Base-by-base conservation (phyloP, 306 rosid genomes). In the Lathyrus sativus region DNA sequence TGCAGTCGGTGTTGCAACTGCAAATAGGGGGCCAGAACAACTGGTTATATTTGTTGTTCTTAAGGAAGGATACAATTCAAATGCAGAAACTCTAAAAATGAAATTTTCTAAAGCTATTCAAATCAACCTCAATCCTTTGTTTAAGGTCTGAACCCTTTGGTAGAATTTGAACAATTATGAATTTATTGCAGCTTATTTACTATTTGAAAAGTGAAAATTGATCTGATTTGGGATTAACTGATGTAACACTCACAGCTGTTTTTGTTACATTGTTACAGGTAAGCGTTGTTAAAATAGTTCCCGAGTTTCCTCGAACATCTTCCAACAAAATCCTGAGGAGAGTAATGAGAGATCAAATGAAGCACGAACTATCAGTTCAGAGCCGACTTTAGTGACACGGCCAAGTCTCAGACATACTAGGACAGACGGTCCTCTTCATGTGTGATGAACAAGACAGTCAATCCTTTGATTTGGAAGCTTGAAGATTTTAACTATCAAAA, bases 271-370 rank as follows among this genome's bases (percentile, higher is more conserved):
- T n/a, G n/a, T 29, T 54, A 45, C 88, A 91, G 95, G 92, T 87
- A 45, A 72, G 83, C 50, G 37, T 77, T 12, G 89, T 84, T 17
- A 87, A 85, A 60, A 76, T 89, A 74, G 89, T 85, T 4, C 55
- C 79, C 0, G 88, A 83, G 73, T 91, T 91, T 48, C 98, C 98
- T 45, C 82, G 90, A 71, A 91, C 90, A 2, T 84, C 90, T 65
- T 87, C 98, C 3, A 89, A 89, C 80, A 91, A 91, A 89, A 50
- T 91, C 62, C 54, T 85, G 8, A 82, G 98, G 80, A 86, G 98
- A 73, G 89, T 87, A 64, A 14, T 89, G 81, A 91, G 96, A 71
- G 91, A 85, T 68, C 92, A 89, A 79, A 74, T 89, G 75, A 89
- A 85, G 86, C 81, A 6, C 4, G 95, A 87, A 71, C 74, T 85